phyloP scores from a whole-genome alignment of 495 filamentous ascomycete species.

The Xylaria intraflava region DNA sequence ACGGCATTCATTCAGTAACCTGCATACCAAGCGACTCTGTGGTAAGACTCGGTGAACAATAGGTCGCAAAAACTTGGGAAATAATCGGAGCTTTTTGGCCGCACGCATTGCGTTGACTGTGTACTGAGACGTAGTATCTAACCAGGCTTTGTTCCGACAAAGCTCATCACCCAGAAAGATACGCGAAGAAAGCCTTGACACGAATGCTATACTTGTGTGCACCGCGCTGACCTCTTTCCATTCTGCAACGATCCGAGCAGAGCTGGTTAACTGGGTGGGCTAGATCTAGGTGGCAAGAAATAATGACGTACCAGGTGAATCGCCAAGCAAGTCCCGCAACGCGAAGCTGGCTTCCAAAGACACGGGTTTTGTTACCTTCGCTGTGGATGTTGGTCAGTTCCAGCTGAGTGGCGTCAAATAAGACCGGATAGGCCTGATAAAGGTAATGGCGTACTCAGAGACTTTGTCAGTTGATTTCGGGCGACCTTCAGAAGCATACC shows the following conservation, averaged over 20 bases:
- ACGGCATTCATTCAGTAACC: conserved; percentile 20
- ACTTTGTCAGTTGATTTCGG: conserved; percentile 43
- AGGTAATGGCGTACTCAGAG: conserved; percentile 30
- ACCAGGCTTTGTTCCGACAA: conserved; percentile 41
- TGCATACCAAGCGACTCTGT: conserved; percentile 18
- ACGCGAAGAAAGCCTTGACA: conserved; percentile 39
- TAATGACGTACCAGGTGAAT: conserved; percentile 9
- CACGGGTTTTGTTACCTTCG: conserved; percentile 28
- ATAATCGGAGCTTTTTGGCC: conserved; percentile 27
- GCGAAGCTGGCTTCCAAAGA: conserved; percentile 37
- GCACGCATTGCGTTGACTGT: conserved; percentile 29
- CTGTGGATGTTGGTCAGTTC: neutral
- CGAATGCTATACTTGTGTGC: conserved; percentile 21
- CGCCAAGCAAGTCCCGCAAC: conserved; percentile 29
- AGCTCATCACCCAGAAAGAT: conserved; percentile 44
- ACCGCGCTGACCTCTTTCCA: conserved; percentile 22
- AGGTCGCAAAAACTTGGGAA: conserved; percentile 26
- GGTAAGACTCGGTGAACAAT: conserved; percentile 34
- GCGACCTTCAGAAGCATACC: conserved; percentile 30
- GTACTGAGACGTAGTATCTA: conserved; percentile 35
- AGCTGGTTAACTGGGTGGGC: neutral
- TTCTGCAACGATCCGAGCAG: conserved; percentile 7
- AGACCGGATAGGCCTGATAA: neutral
- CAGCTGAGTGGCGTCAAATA: neutral
- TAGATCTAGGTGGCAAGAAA: too few relatives aligned